Evolutionary conservation across 164 flowering plant genomes (phyloP).

Genomic region (Vitis cinerea): DNA sequence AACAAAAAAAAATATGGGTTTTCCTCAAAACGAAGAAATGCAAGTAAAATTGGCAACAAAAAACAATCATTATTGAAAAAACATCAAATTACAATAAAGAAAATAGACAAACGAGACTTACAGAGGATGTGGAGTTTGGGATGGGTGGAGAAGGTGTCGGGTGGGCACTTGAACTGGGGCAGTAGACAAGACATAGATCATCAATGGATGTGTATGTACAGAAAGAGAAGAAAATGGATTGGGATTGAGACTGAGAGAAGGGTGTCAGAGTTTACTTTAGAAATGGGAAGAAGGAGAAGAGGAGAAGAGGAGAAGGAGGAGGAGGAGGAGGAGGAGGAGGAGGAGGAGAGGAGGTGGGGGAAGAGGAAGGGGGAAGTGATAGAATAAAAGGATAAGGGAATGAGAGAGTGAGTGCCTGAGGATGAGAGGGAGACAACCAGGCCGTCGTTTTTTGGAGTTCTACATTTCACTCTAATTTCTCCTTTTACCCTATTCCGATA

Average conservation of each 20-base stretch:
- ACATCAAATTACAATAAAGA: background rate
- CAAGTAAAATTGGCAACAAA: background rate
- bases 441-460: too few relatives aligned
- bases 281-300: background rate
- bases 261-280: too few relatives aligned
- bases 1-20: background rate
- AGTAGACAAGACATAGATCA: constrained; percentile 58
- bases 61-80: background rate
- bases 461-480: too few relatives aligned
- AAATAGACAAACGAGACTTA: constrained; percentile 14
- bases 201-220: too few relatives aligned
- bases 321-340: background rate
- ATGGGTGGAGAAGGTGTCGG: constrained; percentile 39
- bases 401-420: background rate
- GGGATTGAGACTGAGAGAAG: too few relatives aligned
- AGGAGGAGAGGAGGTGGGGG: background rate
- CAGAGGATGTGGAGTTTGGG: constrained; percentile 31
- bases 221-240: too few relatives aligned
- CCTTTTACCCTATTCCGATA: too few relatives aligned
- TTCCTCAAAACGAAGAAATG: background rate
- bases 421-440: too few relatives aligned
- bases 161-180: constrained; percentile 67
- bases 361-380: background rate
- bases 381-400: constrained; percentile 17
- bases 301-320: background rate